Base-by-base conservation (phyloP, 1,284 basidiomycete genomes). In the Puccinia sorghi region DNA sequence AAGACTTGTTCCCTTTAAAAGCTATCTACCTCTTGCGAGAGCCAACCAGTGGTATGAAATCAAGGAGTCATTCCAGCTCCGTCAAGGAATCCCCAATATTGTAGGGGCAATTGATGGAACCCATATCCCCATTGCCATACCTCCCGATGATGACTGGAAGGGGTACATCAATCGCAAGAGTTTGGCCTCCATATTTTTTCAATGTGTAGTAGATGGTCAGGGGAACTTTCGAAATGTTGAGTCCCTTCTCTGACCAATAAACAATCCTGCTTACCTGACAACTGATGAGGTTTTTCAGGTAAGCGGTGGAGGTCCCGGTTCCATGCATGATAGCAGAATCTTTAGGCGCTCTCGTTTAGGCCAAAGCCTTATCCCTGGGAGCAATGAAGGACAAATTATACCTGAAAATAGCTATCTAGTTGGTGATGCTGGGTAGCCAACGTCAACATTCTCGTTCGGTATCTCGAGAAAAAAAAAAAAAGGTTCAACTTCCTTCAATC, bases 161-260 rank as follows among this genome's bases (percentile, higher is more conserved):
- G 32, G 41, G 0, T 64, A 64, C 20, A 64, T 64, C 0, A 64
- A 64, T 27, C 17, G 37, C 2, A 64, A 64, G 12, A 5, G 22
- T 7, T 66, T 41, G 63, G 5, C 63, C 1, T 66, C 63, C 3
- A n/a, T 66, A 3, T 39, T 46, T 3, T 48, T 66, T 4, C 63
- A 66, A 22, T 66, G 63, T 48, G 39, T 66, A 7, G 63, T 66
- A 3, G 63, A 48, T 22, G 46, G n/a, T 2, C n/a, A 48, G 0
- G 63, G 63, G 3, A 66, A 66, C 11, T 66, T 66, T 20, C n/a
- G 39, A 3, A 27, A 66, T 46, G 63, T n/a, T 66, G 22, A 57
- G n/a, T n/a, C n/a, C n/a, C n/a, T n/a, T n/a, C n/a, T n/a, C n/a
- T n/a, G n/a, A n/a, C n/a, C n/a, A n/a, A n/a, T n/a, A n/a, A n/a